Conservation (phyloP, 2,329 filamentous ascomycete species). For the Phialophora verrucosa region DNA sequence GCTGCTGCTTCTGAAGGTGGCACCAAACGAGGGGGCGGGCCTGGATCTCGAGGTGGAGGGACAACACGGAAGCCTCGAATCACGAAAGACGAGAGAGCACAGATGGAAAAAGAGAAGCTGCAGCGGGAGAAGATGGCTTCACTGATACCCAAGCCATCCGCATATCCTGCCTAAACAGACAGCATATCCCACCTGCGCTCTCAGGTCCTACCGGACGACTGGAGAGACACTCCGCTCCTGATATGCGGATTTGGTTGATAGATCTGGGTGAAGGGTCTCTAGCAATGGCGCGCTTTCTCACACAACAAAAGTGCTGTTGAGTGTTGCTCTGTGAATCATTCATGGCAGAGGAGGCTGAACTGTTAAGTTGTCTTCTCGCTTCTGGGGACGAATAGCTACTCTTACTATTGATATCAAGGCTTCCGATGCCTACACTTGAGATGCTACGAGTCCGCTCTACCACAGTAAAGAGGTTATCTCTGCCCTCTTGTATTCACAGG, state of each 20-base stretch:
- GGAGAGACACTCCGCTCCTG: neutral
- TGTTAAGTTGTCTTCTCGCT: neutral
- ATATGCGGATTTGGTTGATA: neutral
- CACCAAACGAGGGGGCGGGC: constrained; percentile 33
- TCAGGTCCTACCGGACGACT: neutral
- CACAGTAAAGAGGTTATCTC: neutral
- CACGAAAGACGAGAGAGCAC: constrained; percentile 82
- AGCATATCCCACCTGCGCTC: neutral
- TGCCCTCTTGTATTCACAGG: neutral
- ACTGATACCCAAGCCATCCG: constrained; percentile 41
- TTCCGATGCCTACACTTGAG: neutral
- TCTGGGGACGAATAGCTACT: neutral
- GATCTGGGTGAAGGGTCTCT: neutral
- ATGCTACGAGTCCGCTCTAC: neutral
- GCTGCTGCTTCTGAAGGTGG: constrained; percentile 36
- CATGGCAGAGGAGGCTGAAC: neutral
- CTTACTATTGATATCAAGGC: neutral
- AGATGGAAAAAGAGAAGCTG: constrained; percentile 79
- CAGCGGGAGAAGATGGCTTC: constrained; percentile 66
- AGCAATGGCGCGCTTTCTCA: neutral
- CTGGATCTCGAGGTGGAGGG: constrained; percentile 45
- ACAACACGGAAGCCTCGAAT: constrained; percentile 81
- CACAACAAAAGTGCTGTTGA: neutral
- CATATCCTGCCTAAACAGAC: constrained; percentile 25
- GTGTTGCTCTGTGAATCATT: neutral